phyloP scores from a whole-genome alignment of 2,329 filamentous ascomycete species.

The Pseudogymnoascus destructans region DNA sequence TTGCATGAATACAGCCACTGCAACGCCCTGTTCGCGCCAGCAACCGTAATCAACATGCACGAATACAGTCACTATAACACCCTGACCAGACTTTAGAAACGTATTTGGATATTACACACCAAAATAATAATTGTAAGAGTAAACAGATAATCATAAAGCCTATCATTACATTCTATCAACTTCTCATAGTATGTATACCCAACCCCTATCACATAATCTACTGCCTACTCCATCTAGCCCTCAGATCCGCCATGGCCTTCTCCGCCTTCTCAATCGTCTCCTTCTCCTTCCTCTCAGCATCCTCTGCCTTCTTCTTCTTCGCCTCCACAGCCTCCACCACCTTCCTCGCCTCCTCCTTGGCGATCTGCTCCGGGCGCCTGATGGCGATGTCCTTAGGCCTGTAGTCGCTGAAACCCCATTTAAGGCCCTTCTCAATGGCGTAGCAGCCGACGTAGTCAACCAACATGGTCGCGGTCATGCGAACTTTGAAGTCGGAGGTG shows the following conservation, averaged over 20 bases:
- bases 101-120: not conserved
- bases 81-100: not conserved
- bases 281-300: slow-evolving; percentile 39
- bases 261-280: slow-evolving; percentile 42
- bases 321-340: slow-evolving; percentile 38
- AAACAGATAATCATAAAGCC: not conserved
- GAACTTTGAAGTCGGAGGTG: slow-evolving; percentile 73
- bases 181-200: not conserved
- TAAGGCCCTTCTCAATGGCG: slow-evolving; percentile 74
- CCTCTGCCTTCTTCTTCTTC: slow-evolving; percentile 36
- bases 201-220: not conserved
- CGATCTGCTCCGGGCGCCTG: slow-evolving; percentile 73
- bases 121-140: not conserved
- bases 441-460: slow-evolving; percentile 80
- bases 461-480: slow-evolving; percentile 73
- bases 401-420: slow-evolving; percentile 79
- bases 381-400: slow-evolving; percentile 86
- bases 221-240: slow-evolving; percentile 11
- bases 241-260: slow-evolving; percentile 38
- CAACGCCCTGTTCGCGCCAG: not conserved
- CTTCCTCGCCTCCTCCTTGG: slow-evolving; percentile 59
- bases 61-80: not conserved
- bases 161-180: slow-evolving; percentile 8
- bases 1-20: not conserved
- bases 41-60: not conserved